These are phyloP conservation scores for Pseudogymnoascus verrucosus DNA, from an alignment of 2,329 filamentous ascomycete species.

Conservation along the genomic window DNA sequence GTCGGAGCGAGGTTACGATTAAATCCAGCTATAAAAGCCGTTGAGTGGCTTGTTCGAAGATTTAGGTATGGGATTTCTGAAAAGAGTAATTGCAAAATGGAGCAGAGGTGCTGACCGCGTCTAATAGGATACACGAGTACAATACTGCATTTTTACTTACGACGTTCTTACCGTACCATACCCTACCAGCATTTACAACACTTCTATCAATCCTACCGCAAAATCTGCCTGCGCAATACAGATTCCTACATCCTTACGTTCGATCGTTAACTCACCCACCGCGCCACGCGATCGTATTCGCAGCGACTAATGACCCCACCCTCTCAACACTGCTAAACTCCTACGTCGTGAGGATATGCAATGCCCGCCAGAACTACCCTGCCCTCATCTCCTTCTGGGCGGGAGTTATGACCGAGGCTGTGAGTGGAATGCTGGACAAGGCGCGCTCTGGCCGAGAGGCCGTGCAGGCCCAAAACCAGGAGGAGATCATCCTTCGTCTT, in stretches of 20 bases:
- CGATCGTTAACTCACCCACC: slow-evolving; percentile 68
- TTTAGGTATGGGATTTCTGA: slow-evolving; percentile 57
- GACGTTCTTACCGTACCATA: slow-evolving; percentile 89
- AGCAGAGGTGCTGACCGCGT: slow-evolving; percentile 9
- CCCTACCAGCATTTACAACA: slow-evolving; percentile 74
- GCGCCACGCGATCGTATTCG: slow-evolving; percentile 73
- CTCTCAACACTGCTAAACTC: slow-evolving; percentile 72
- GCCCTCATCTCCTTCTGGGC: slow-evolving; percentile 85
- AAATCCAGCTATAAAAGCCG: slow-evolving; percentile 78
- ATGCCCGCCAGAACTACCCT: slow-evolving; percentile 64
- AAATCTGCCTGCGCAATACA: slow-evolving; percentile 66
- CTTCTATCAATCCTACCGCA: slow-evolving; percentile 78
- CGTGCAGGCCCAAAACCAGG: slow-evolving; percentile 72
- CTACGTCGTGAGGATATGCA: slow-evolving; percentile 69
- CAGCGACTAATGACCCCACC: slow-evolving; percentile 67
- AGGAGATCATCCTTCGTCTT: slow-evolving; percentile 63
- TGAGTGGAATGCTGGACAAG: slow-evolving; percentile 73
- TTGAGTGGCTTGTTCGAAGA: slow-evolving; percentile 90
- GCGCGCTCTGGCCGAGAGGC: slow-evolving; percentile 66
- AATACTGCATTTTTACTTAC: slow-evolving; percentile 72
- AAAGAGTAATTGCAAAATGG: background rate
- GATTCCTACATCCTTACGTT: slow-evolving; percentile 81
- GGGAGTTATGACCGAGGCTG: slow-evolving; percentile 74
- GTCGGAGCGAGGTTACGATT: slow-evolving; percentile 69
- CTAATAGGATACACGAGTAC: slow-evolving; percentile 73